Evolutionary conservation across 345 rosid species (phyloP), one percentile per base, ranked within the genome.

Genomic region (Xanthoceras sorbifolium): DNA sequence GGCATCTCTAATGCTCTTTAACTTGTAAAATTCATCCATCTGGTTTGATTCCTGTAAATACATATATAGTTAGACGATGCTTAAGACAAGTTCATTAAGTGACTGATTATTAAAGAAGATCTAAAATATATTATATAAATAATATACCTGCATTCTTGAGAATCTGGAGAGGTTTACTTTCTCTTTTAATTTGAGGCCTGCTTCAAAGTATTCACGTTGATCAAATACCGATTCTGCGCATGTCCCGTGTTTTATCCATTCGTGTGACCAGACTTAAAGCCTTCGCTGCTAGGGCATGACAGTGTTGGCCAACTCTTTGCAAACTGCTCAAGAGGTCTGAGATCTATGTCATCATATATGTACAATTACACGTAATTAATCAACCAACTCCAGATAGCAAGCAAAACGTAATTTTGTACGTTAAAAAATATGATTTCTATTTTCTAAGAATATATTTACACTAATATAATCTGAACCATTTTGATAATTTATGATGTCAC

Each of bases 211-310:
- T 1, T 78, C 92, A 28, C 74, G 94, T 72, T 91, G 93, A 77
- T 85, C 89, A 29, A 94, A 85, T 23, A 83, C 87, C 0, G 97
- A 91, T 74, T 90, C 90, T 0, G 97, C 74, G 83, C 97, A 94
- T 1, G 97, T 92, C 0, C 97, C 98, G 5, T 92, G 97, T 77
- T 94, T 94, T 2, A 25, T 77, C 98, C 97, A 94, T 71, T 94
- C 97, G 64, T 92, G 94, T 34, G 87, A 74, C 98, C 98, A 94
- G 71, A 91, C 71, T 69, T 79, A 23, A 26, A 34, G 9, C 96
- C 97, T 28, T 88, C 84, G 63, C 82, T 83, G 79, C 89, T 92
- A 0, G 98, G 96, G 82, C 98, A 94, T 0, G 97, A 6, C 34
- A 94, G 78, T 0, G 98, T 82, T 65, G 98, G 94, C 97, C 98